Evolutionary conservation across 768 basidiomycete genomes (phyloP).

Genomic region (Daedalea quercina): DNA sequence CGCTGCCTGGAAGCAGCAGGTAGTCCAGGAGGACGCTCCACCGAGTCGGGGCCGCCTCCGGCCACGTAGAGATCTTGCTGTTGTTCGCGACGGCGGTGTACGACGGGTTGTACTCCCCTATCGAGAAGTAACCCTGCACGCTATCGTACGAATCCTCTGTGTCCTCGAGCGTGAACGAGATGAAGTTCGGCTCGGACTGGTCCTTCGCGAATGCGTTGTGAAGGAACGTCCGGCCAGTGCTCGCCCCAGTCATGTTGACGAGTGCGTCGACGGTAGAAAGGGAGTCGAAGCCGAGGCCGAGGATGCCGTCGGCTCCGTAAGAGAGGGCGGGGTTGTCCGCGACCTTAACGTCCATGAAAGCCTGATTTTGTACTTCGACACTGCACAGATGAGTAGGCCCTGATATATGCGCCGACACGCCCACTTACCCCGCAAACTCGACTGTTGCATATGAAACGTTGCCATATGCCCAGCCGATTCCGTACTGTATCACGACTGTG

Average conservation of each 20-base stretch:
- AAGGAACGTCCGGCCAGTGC: constrained; percentile 61
- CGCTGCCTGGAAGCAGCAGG: constrained; percentile 50
- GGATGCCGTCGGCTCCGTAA: constrained; percentile 66
- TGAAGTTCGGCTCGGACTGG: constrained; percentile 68
- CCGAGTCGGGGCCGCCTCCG: constrained; percentile 49
- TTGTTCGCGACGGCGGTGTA: constrained; percentile 56
- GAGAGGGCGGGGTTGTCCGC: constrained; percentile 69
- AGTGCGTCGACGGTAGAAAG: constrained; percentile 65
- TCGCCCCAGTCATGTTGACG: constrained; percentile 49
- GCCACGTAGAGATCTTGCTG: constrained; percentile 68
- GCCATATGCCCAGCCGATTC: constrained; percentile 74
- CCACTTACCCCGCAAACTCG: constrained; percentile 61
- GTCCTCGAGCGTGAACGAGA: constrained; percentile 69
- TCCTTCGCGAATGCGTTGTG: constrained; percentile 72
- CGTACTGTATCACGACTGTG: constrained; percentile 46
- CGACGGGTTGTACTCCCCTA: constrained; percentile 63
- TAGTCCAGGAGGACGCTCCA: constrained; percentile 80
- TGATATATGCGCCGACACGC: constrained; percentile 1
- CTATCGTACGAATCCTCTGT: constrained; percentile 44
- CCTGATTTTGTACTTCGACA: constrained; percentile 60
- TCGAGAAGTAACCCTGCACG: constrained; percentile 62
- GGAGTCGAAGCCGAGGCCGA: constrained; percentile 72
- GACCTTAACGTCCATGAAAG: constrained; percentile 54
- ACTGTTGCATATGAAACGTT: constrained; percentile 54
- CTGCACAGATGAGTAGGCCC: constrained; percentile 26